Percentiles rank a stretch among this genome's conserved stretches.
Evolutionary conservation across 768 basidiomycete genomes (phyloP).

Genomic region (Imleria badia): DNA sequence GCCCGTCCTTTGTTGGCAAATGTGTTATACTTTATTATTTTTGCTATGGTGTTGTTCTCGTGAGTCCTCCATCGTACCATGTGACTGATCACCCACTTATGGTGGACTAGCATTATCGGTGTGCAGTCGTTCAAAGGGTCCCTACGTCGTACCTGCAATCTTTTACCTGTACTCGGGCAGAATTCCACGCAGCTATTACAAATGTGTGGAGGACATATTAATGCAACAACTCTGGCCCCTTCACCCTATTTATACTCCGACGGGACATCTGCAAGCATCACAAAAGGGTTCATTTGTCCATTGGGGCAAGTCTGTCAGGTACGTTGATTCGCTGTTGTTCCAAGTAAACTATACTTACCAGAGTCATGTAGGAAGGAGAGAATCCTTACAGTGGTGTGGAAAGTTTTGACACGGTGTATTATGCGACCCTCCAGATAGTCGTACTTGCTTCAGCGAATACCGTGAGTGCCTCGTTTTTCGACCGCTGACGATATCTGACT

Average conservation of each 20-base stretch:
- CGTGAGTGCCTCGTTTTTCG: conserved; percentile 42
- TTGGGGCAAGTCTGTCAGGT: conserved; percentile 81
- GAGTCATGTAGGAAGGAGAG: conserved; percentile 49
- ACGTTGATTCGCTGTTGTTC: conserved; percentile 12
- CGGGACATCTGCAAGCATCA: conserved; percentile 35
- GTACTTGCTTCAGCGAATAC: conserved; percentile 79
- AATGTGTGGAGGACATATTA: conserved; percentile 79
- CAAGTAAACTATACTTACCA: background rate
- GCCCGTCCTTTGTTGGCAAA: conserved; percentile 84
- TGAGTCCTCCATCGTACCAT: conserved; percentile 33
- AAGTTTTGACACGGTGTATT: conserved; percentile 91
- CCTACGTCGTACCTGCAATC: conserved; percentile 62
- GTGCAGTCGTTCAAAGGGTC: conserved; percentile 91
- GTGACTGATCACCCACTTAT: background rate
- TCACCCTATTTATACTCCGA: conserved; percentile 42
- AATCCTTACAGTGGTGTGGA: conserved; percentile 68
- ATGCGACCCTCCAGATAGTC: conserved; percentile 77
- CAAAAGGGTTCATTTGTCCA: conserved; percentile 91
- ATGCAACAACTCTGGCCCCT: conserved; percentile 51
- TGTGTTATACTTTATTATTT: conserved; percentile 88
- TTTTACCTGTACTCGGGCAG: conserved; percentile 56
- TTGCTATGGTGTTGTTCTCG: conserved; percentile 89
- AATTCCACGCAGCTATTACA: conserved; percentile 48
- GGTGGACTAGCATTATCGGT: conserved; percentile 68
- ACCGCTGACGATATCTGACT: conserved; percentile 1